Evolutionary conservation across 371 early-diverging fungal genomes (phyloP), one percentile per base, ranked within the genome.

Genomic region (Mortierella sp.): DNA sequence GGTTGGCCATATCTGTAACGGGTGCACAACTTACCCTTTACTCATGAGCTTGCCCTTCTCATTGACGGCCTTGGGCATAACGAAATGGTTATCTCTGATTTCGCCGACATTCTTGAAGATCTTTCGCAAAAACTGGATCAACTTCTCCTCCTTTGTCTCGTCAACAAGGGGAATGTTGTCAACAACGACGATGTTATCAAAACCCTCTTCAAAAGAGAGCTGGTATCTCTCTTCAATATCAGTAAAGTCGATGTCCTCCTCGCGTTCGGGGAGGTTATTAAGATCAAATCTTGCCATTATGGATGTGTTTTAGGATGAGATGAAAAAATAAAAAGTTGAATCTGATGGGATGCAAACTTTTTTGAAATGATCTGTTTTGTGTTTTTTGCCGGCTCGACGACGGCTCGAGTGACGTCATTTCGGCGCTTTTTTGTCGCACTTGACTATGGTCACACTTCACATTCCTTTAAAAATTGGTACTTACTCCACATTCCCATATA

Each of bases 111-210:
- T 86, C 81, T 92, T 93, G 87, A 97, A 96, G 70, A 94, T 89
- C 84, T 95, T 96, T 65, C 86, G 89, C 75, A 97, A 84, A 59
- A 94, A 93, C 66, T 79, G 86, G 47, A 95, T 66, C 58, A 99
- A 88, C 85, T 95, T 96, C 64, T 93, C 95, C 83, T 91, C 89
- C 90, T 97, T 97, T 73, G 85, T 79, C 70, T 92, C 93, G 65
- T 97, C 97, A 70, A 98, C 96, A 35, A 93, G 79, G 40, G 99
- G 99, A 37, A 94, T 91, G 66, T 95, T 93, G 86, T 98, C 98
- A 35, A 98, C 93, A 30, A 98, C 94, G 60, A 98, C 90, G 54
- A 98, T 90, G 70, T 90, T 92, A 78, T 97, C 97, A 60, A 96
- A 94, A 45, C 89, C 88, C 64, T 91, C 90, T 63, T 93, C 93